Conservation (phyloP, 148 eudicot species). For the Diospyros lotus region DNA sequence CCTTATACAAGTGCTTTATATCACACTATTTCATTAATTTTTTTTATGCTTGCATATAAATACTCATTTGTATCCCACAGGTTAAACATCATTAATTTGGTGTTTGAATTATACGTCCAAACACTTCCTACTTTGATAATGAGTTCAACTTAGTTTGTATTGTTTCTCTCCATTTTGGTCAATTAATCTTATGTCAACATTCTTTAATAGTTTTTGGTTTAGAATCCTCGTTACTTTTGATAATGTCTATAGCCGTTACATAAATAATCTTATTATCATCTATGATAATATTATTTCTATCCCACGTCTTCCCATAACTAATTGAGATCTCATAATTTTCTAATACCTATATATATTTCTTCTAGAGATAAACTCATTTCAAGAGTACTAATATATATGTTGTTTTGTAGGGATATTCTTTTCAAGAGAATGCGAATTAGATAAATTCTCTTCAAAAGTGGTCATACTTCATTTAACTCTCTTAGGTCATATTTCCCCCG, state of each 20-base stretch:
- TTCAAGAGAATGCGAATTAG: too few relatives aligned
- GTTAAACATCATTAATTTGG: neutral
- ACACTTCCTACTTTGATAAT: constrained; percentile 1
- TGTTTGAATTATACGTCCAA: constrained; percentile 11
- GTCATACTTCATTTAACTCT: neutral
- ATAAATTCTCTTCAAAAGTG: neutral
- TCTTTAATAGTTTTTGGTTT: constrained; percentile 14
- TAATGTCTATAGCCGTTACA: constrained; percentile 2
- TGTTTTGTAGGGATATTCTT: neutral
- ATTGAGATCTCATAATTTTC: neutral
- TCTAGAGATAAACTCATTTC: neutral
- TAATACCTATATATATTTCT: neutral
- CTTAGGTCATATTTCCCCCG: neutral
- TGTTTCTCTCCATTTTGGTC: constrained; percentile 17
- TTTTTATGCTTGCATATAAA: constrained; percentile 10
- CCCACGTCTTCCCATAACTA: constrained; percentile 5
- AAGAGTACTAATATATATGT: neutral
- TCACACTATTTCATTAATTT: neutral
- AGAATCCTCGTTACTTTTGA: neutral
- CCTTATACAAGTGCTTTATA: neutral
- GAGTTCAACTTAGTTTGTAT: constrained; percentile 11
- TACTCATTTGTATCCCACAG: constrained; percentile 11
- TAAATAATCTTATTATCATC: constrained; percentile 1
- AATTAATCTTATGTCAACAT: constrained; percentile 13
- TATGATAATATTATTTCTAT: neutral